These are phyloP conservation scores for Rhodotorula sphaerocarpa DNA, from an alignment of 768 basidiomycete genomes.

Conservation along the genomic window DNA sequence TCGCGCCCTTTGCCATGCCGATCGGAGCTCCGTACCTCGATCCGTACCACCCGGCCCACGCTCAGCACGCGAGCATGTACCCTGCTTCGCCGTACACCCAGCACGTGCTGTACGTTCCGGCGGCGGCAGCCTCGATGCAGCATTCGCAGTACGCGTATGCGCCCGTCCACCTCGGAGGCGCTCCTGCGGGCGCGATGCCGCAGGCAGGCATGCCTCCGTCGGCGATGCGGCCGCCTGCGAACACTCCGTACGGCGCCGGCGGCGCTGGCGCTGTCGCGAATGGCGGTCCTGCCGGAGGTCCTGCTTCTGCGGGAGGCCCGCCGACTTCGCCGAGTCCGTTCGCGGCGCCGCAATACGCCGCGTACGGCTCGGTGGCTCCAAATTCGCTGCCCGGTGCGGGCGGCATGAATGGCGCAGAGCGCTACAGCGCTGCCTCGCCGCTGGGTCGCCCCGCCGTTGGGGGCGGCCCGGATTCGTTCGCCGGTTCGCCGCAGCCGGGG, in stretches of 20 bases:
- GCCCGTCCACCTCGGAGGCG: slow-evolving; percentile 15
- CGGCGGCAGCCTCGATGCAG: slow-evolving; percentile 16
- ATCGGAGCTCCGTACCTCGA: slow-evolving; percentile 33
- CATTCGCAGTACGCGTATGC: slow-evolving; percentile 34
- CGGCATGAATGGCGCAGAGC: slow-evolving; percentile 11
- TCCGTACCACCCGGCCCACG: slow-evolving; percentile 39
- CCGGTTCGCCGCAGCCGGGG: neutral
- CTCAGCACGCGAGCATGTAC: slow-evolving; percentile 39
- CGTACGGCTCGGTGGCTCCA: slow-evolving; percentile 23
- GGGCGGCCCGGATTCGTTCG: neutral
- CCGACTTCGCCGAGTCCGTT: slow-evolving; percentile 10
- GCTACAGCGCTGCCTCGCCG: slow-evolving; percentile 1
- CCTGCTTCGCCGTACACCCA: slow-evolving; percentile 39
- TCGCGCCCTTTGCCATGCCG: slow-evolving; percentile 30
- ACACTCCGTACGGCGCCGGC: slow-evolving; percentile 14
- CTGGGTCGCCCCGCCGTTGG: neutral
- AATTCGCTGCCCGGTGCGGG: neutral
- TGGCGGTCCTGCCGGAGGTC: too few relatives aligned
- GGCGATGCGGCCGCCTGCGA: slow-evolving; percentile 28
- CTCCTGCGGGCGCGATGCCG: slow-evolving; percentile 23
- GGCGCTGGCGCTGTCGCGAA: neutral
- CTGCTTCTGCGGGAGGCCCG: too few relatives aligned
- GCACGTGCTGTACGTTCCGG: slow-evolving; percentile 39
- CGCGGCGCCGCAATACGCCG: slow-evolving; percentile 30
- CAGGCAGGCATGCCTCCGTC: slow-evolving; percentile 8